These are phyloP conservation scores for Aspergillus ostianus DNA, from an alignment of 495 filamentous ascomycete genomes.

Conservation along the genomic window DNA sequence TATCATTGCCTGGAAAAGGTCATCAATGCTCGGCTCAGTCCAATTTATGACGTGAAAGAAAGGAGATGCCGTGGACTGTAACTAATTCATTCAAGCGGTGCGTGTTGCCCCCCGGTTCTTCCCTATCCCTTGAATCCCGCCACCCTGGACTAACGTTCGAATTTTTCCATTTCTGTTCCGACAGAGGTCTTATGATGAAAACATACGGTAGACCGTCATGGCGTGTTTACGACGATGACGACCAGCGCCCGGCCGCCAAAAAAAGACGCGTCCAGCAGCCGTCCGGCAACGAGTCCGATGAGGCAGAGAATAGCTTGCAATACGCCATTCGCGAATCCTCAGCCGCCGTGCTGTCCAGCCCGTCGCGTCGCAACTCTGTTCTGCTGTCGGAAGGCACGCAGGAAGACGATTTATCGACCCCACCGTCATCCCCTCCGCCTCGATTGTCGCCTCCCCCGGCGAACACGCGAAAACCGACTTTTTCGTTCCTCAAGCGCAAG, in stretches of 20 bases:
- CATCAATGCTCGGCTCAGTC: conserved; percentile 23
- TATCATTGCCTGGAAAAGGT: conserved; percentile 7
- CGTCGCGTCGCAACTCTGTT: conserved; percentile 46
- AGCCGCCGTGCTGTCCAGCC: conserved; percentile 48
- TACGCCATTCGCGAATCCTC: conserved; percentile 52
- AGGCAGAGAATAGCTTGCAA: conserved; percentile 47
- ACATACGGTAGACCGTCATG: conserved; percentile 51
- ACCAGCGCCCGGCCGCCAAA: conserved; percentile 40
- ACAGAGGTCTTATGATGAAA: conserved; percentile 53
- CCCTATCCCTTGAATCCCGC: neutral
- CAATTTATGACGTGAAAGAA: conserved; percentile 23
- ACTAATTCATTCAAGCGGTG: conserved; percentile 60
- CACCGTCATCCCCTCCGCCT: conserved; percentile 54
- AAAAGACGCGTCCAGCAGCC: conserved; percentile 43
- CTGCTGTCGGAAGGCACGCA: conserved; percentile 47
- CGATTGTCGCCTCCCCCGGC: conserved; percentile 55
- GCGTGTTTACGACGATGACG: conserved; percentile 51
- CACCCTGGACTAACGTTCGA: neutral
- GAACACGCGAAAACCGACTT: conserved; percentile 53
- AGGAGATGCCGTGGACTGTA: conserved; percentile 55
- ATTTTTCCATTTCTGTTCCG: conserved; percentile 6
- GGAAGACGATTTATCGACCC: conserved; percentile 50
- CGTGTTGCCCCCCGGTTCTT: conserved; percentile 6
- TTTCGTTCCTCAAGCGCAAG: conserved; percentile 55
- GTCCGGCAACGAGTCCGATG: conserved; percentile 38